Evolutionary conservation across 169 alveolate genomes (phyloP).

Genomic region (Hepatocystis sp.): DNA sequence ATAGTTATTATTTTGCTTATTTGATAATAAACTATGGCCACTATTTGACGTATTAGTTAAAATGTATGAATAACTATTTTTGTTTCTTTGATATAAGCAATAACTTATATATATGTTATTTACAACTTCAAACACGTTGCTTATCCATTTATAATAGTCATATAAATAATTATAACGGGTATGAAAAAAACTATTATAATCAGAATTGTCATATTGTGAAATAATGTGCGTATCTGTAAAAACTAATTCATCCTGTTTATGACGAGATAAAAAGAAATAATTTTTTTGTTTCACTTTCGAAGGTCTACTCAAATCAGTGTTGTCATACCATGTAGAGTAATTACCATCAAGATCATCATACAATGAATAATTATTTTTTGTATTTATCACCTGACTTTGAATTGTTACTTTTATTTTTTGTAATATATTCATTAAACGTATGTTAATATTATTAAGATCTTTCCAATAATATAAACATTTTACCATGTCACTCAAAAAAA

Average conservation of each 20-base stretch:
- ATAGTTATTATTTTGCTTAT: too few species aligned
- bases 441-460: neutral
- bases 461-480: slow-evolving; percentile 7
- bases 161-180: too few species aligned
- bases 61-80: slow-evolving; percentile 6
- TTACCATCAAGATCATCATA: neutral
- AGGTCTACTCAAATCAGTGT: neutral
- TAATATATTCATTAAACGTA: slow-evolving; percentile 9
- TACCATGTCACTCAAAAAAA: slow-evolving; percentile 5
- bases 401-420: slow-evolving; percentile 5
- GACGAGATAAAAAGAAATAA: too few species aligned
- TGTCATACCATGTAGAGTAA: neutral
- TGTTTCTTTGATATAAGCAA: slow-evolving; percentile 24
- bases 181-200: too few species aligned
- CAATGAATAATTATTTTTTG: too few species aligned
- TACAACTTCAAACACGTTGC: slow-evolving; percentile 59
- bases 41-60: slow-evolving; percentile 1
- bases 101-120: slow-evolving; percentile 62
- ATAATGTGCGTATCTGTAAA: too few species aligned
- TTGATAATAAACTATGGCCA: too few species aligned
- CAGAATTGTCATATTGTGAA: too few species aligned
- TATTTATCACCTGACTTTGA: too few species aligned
- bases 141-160: slow-evolving; percentile 48
- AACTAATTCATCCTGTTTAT: too few species aligned
- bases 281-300: too few species aligned